These are phyloP conservation scores for Diaporthe nobilis DNA, from an alignment of 2,329 filamentous ascomycete species.

Conservation along the genomic window DNA sequence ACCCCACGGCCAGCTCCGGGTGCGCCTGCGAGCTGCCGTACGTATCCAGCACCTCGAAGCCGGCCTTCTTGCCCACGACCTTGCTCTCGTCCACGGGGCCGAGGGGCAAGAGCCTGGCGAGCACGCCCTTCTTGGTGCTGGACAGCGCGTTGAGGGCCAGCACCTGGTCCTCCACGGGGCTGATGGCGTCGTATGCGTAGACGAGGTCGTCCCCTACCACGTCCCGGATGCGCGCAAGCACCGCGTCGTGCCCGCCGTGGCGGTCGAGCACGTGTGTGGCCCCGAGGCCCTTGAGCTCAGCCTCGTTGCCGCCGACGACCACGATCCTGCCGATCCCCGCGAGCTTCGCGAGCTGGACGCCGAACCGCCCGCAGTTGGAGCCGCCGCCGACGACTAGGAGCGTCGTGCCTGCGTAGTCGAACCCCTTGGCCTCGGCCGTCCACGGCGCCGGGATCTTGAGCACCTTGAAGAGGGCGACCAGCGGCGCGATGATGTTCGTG, in stretches of 20 bases:
- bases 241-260: constrained; percentile 50
- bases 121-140: constrained; percentile 51
- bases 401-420: constrained; percentile 45
- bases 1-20: constrained; percentile 48
- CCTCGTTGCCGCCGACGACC: constrained; percentile 51
- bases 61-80: constrained; percentile 50
- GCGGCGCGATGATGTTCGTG: constrained; percentile 52
- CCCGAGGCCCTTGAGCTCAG: constrained; percentile 51
- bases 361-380: constrained; percentile 52
- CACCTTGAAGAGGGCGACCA: constrained; percentile 53
- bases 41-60: constrained; percentile 49
- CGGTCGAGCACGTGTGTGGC: constrained; percentile 60
- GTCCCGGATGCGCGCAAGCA: constrained; percentile 50
- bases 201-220: constrained; percentile 56
- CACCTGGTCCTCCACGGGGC: constrained; percentile 45
- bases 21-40: constrained; percentile 48
- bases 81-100: constrained; percentile 47
- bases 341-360: constrained; percentile 52
- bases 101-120: constrained; percentile 49
- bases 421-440: constrained; percentile 41
- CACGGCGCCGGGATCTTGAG: constrained; percentile 50
- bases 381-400: constrained; percentile 54
- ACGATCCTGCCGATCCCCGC: constrained; percentile 57
- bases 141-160: constrained; percentile 54
- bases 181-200: constrained; percentile 55